A percentile compares a stretch with the other conserved stretches of the same genome.
Evolutionary conservation across 2,329 filamentous ascomycete species (phyloP).

Genomic region (Colletotrichum aenigma): DNA sequence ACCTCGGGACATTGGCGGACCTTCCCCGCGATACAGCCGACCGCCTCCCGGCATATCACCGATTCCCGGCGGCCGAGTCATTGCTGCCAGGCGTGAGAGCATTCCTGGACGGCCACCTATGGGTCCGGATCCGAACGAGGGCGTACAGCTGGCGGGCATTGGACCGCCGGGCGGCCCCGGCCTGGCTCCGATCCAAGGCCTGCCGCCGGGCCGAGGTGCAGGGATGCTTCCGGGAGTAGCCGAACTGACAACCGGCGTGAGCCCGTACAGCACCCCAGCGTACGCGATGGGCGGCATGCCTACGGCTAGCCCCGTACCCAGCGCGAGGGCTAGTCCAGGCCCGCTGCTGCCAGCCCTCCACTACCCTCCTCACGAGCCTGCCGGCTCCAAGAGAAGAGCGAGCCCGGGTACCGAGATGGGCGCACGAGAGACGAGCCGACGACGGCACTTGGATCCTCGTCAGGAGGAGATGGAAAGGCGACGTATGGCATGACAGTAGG

Average conservation of each 20-base stretch:
- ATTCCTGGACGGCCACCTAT: slow-evolving; percentile 34
- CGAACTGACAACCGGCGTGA: slow-evolving; percentile 68
- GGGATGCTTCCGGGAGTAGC: slow-evolving; percentile 63
- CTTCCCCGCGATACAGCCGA: slow-evolving; percentile 49
- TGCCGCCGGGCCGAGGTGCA: slow-evolving; percentile 39
- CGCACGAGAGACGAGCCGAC: slow-evolving; percentile 49
- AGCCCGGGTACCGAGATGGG: slow-evolving; percentile 46
- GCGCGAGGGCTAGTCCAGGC: slow-evolving; percentile 47
- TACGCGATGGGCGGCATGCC: slow-evolving; percentile 48
- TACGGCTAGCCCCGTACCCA: slow-evolving; percentile 39
- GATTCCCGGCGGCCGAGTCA: slow-evolving; percentile 37
- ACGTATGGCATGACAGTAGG: slow-evolving; percentile 15
- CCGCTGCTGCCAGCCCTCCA: slow-evolving; percentile 37
- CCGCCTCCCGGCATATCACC: slow-evolving; percentile 31
- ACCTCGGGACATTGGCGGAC: slow-evolving; percentile 45
- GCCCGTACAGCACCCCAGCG: slow-evolving; percentile 63
- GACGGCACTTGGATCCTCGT: slow-evolving; percentile 32
- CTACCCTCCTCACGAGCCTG: slow-evolving; percentile 42
- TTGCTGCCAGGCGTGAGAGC: slow-evolving; percentile 47
- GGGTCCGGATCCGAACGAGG: slow-evolving; percentile 34
- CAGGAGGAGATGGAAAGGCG: slow-evolving; percentile 21
- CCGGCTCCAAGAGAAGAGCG: slow-evolving; percentile 55
- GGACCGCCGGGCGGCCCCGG: slow-evolving; percentile 39
- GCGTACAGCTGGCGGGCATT: slow-evolving; percentile 32
- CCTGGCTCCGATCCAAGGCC: slow-evolving; percentile 58